A percentile compares a stretch with the other conserved stretches of the same genome.
phyloP scores from a whole-genome alignment of 108 stramenopile genomes.

The Discostella pseudostelligera region DNA sequence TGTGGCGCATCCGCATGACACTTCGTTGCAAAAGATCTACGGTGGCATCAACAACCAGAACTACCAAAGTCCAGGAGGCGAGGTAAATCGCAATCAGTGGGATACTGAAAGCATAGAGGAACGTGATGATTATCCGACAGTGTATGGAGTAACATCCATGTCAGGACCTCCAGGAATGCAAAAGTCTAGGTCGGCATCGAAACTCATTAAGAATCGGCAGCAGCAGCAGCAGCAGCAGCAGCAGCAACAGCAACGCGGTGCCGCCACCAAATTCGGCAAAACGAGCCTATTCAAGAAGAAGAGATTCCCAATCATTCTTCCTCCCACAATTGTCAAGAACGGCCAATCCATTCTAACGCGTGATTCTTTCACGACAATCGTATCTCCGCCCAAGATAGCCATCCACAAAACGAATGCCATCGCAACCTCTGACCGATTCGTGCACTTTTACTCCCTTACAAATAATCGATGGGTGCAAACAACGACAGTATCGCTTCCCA shows the following conservation, averaged over 20 bases:
- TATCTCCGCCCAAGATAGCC: constrained; percentile 10
- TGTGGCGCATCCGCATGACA: too few species aligned
- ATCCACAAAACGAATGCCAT: constrained; percentile 17
- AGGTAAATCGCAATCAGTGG: too few species aligned
- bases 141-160: too few species aligned
- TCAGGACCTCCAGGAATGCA: too few species aligned
- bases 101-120: too few species aligned
- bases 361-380: constrained; percentile 5
- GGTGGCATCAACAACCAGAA: too few species aligned
- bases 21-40: too few species aligned
- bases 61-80: too few species aligned
- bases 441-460: constrained; percentile 13
- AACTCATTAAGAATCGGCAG: neutral
- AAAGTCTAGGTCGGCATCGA: too few species aligned
- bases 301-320: constrained; percentile 4
- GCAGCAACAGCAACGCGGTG: neutral
- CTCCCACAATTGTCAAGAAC: constrained; percentile 17
- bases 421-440: constrained; percentile 18
- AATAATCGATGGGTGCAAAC: constrained; percentile 22
- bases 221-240: constrained; percentile 1
- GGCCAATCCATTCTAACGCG: constrained; percentile 1
- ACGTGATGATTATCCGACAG: too few species aligned
- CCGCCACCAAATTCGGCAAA: neutral
- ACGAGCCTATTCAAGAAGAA: neutral
- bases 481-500: constrained; percentile 33